A percentile compares a stretch with the other conserved stretches of the same genome.
These are phyloP conservation scores for Pleurotus djamor DNA, from an alignment of 768 basidiomycete genomes.

Conservation along the genomic window DNA sequence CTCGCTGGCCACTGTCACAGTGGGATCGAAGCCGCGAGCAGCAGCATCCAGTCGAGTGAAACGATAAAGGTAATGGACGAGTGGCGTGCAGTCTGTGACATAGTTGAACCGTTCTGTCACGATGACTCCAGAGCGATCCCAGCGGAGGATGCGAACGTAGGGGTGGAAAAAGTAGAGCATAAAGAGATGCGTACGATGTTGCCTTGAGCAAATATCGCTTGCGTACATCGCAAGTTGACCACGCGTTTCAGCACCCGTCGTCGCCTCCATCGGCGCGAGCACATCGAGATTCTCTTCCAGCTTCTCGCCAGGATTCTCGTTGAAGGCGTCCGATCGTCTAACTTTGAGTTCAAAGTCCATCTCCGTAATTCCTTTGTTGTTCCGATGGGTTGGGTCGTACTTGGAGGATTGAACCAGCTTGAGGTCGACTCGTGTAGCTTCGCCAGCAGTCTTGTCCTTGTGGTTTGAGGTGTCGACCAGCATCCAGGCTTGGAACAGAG, in stretches of 20 bases:
- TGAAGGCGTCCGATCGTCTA: neutral
- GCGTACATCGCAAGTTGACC: slow-evolving; percentile 21
- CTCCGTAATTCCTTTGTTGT: neutral
- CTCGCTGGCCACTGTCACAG: neutral
- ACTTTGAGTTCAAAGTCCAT: neutral
- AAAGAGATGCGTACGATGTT: slow-evolving; percentile 24
- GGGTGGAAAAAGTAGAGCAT: slow-evolving; percentile 20
- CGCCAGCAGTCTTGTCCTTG: neutral
- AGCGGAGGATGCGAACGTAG: slow-evolving; percentile 23
- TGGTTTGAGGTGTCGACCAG: slow-evolving; percentile 12
- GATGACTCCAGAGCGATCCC: slow-evolving; percentile 28
- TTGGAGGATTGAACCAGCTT: neutral
- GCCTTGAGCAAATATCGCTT: slow-evolving; percentile 17
- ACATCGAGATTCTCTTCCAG: neutral
- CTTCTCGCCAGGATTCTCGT: neutral
- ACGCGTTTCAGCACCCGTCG: slow-evolving; percentile 3
- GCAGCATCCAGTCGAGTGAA: neutral
- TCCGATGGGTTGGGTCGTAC: neutral
- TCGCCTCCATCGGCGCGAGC: too few relatives aligned
- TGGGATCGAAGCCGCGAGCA: neutral
- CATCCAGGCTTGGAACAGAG: neutral
- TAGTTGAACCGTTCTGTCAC: slow-evolving; percentile 24
- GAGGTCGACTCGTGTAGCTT: slow-evolving; percentile 3
- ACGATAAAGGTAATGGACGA: neutral
- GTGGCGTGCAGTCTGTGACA: neutral